Evolutionary conservation across 108 stramenopile species (phyloP).

Genomic region (Tribonema minus): DNA sequence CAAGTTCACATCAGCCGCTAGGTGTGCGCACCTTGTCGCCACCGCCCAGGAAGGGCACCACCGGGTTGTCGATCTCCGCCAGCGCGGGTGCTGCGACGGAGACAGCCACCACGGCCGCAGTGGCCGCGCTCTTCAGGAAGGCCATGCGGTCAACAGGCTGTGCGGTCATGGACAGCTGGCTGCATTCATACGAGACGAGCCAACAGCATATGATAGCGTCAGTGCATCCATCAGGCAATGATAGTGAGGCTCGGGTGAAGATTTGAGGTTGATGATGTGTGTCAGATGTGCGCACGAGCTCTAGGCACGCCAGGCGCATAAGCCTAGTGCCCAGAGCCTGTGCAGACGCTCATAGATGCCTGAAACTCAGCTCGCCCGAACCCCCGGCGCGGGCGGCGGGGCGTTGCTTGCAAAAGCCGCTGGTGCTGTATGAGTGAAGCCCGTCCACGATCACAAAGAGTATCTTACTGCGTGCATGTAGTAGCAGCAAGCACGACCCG

Average conservation of each 20-base stretch:
- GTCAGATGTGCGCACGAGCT: neutral
- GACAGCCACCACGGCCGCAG: constrained; percentile 18
- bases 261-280: no score
- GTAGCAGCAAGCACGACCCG: no score
- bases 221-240: neutral
- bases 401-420: no score
- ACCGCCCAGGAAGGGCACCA: constrained; percentile 42
- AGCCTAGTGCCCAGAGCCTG: neutral
- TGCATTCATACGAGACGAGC: neutral
- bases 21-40: constrained; percentile 23
- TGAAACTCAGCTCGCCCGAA: no score
- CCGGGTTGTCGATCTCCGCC: constrained; percentile 46
- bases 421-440: no score
- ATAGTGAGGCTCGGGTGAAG: no score
- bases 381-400: no score
- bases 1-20: no score
- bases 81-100: constrained; percentile 31
- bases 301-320: neutral
- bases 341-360: neutral
- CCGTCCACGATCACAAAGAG: no score
- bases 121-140: constrained; percentile 38
- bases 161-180: neutral
- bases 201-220: neutral
- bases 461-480: no score
- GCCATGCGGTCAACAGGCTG: neutral